Base-by-base conservation (phyloP, 2,329 filamentous ascomycete genomes). In the Arthrobotrys sinensis region DNA sequence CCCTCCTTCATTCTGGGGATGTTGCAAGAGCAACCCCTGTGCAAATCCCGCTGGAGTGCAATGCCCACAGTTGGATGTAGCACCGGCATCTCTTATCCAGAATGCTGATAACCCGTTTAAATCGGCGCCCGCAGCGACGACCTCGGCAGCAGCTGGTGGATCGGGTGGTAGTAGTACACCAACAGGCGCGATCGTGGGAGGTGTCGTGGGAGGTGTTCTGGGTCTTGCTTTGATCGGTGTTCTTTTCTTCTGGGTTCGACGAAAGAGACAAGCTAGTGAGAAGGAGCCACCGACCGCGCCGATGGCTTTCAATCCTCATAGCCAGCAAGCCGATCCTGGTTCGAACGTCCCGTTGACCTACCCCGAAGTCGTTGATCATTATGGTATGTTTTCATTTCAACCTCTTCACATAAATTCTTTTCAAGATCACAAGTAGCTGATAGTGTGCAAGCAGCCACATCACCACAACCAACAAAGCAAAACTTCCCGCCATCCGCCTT, bases 401-500 rank as follows among this genome's bases (percentile, higher is more conserved):
- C 7, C 40, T 43, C 19, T 12, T 24, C 24, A 32, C 16, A 24
- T 32, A 16, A 36, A 40, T 40, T 7, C 6, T n/a, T 45, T 53
- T 28, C 10, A 28, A 53, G 19, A 10, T 24, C n/a, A n/a, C 38
- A 36, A 48, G 38, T 55, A 32, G 72, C 65, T 76, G 11, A n/a
- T n/a, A 50, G 24, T 5, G 19, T 50, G 32, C 5, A 50, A 55
- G 55, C 40, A 24, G 73, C 12, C 19, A 24, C 50, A 40, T 78
- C 67, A n/a, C 62, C 67, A 72, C 62, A 48, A 45, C 68, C 68
- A 60, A 60, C 53, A 32, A 78, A 78, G 19, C 48, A 68, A 34
- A 52, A 60, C 12, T 78, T 78, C 62, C 67, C 75, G 36, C 75
- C 75, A 38, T 72, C 75, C 6, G 67, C 75, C n/a, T 78, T 46